Base-by-base conservation (phyloP, 306 rosid species). In the Dryas alaskensis region DNA sequence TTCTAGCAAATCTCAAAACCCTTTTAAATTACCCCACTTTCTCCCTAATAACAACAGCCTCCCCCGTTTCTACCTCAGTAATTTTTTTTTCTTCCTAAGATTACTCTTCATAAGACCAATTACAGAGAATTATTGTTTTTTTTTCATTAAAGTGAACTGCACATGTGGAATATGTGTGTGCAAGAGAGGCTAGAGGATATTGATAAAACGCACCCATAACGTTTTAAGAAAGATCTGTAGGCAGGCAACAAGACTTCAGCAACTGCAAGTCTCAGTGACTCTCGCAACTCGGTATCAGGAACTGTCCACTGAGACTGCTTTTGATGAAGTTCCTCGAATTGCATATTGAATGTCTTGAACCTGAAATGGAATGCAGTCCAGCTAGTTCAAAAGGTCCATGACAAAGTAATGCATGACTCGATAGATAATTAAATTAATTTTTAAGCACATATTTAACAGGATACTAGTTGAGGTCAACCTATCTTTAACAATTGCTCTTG, bases 251-350 rank as follows among this genome's bases (percentile, higher is more conserved):
- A 81, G 82, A 94, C 93, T 88, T 88, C 96, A 51, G 99, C 96
- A 70, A 94, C 98, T 0, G 98, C 91, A 70, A 94, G 99, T 82
- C 96, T 83, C 45, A 94, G 88, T 79, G 99, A 94, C 78, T 92
- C 99, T 78, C 93, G 92, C 80, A 94, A 84, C 86, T 94, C 98
- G 0, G 87, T 63, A 86, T 94, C 99, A 6, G 93, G 99, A 76
- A 90, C 99, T 4, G 96, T 82, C 99, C 99, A 94, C 71, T 94
- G 96, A 70, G 96, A 94, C 81, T 94, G 99, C 65, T 86, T 94
- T 84, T 92, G 99, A 85, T 94, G 98, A 73, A 92, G 89, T 62
- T 94, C 99, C 88, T 92, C 99, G 66, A 94, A 94, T 77, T 90
- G 92, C 74, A 79, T 14, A 79, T 92, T 94, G 87, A 92, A 90